Conservation (phyloP, 176 grass and related monocot genomes). For the Zea mays region DNA sequence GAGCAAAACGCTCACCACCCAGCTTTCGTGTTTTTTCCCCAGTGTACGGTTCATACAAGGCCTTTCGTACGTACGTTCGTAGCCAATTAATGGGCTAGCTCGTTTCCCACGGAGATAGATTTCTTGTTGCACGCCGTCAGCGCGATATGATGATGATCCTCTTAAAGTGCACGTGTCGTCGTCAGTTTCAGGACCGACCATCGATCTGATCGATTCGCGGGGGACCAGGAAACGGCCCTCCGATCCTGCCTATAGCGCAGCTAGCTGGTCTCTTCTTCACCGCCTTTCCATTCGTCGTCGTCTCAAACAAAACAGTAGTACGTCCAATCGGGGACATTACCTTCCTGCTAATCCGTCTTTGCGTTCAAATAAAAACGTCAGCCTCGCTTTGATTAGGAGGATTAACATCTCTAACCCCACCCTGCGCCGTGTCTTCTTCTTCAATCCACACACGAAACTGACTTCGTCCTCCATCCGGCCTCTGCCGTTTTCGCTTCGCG, state of each 20-base stretch:
- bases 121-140: no score
- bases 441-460: conserved; percentile 56
- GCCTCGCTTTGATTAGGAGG: background rate
- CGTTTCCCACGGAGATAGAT: no score
- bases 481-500: background rate
- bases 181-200: conserved; percentile 34
- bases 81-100: no score
- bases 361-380: conserved; percentile 37
- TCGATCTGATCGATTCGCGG: conserved; percentile 32
- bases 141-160: background rate
- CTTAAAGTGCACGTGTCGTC: background rate
- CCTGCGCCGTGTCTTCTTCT: conserved; percentile 18
- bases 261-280: background rate
- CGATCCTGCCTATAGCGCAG: no score
- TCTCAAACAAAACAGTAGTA: background rate
- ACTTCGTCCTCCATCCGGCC: conserved; percentile 22
- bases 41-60: no score
- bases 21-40: no score
- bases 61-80: no score
- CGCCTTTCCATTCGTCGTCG: background rate
- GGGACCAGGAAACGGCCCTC: conserved; percentile 24
- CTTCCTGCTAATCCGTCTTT: background rate
- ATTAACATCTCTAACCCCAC: background rate
- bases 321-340: conserved; percentile 26
- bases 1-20: background rate